These are phyloP conservation scores for Lactarius hatsudake DNA, from an alignment of 768 basidiomycete genomes.

Conservation along the genomic window DNA sequence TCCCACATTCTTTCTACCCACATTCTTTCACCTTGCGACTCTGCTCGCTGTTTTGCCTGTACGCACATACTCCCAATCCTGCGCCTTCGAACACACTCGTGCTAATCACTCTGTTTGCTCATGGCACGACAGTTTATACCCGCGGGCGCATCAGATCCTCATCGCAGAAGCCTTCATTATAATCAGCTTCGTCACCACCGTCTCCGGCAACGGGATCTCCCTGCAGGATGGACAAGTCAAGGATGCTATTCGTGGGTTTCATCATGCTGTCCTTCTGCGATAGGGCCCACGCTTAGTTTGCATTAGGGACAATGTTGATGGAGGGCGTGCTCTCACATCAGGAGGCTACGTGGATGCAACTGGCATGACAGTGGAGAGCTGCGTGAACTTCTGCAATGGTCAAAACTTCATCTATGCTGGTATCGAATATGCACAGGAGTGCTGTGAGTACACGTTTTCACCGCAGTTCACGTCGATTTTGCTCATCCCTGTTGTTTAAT, in stretches of 20 bases:
- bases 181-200: conserved; percentile 12
- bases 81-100: background rate
- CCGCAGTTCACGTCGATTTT: background rate
- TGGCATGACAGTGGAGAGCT: conserved; percentile 61
- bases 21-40: conserved; percentile 6
- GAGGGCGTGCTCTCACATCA: conserved; percentile 55
- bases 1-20: conserved; percentile 6
- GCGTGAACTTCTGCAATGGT: conserved; percentile 45
- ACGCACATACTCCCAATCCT: background rate
- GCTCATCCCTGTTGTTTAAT: background rate
- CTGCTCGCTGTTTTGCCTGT: conserved; percentile 4
- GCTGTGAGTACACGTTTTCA: conserved; percentile 49
- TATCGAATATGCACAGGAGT: conserved; percentile 63
- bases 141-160: background rate
- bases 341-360: conserved; percentile 44
- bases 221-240: conserved; percentile 51
- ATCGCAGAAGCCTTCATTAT: conserved; percentile 3
- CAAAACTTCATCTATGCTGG: conserved; percentile 62
- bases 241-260: conserved; percentile 61
- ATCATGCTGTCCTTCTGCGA: background rate
- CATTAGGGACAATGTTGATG: conserved; percentile 52
- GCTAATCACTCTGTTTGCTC: background rate
- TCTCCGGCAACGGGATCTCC: conserved; percentile 36
- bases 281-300: conserved; percentile 30
- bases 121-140: background rate